Evolutionary conservation across 2,329 filamentous ascomycete species (phyloP).

Genomic region (Alternaria dauci): DNA sequence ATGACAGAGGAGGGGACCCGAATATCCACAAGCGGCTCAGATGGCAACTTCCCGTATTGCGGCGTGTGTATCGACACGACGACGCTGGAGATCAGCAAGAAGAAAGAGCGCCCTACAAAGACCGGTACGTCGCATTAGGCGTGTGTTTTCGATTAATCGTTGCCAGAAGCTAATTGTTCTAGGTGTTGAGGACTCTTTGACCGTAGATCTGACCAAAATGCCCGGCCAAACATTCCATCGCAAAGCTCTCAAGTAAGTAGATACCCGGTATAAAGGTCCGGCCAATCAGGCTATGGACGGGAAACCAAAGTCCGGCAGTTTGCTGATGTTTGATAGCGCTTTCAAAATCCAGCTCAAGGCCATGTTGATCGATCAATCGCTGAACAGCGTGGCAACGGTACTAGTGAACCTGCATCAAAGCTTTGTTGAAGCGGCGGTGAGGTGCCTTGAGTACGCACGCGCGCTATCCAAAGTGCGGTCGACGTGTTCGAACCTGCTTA

Average conservation of each 20-base stretch:
- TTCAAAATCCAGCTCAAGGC: conserved; percentile 87
- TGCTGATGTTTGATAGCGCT: conserved; percentile 51
- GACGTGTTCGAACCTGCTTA: conserved; percentile 68
- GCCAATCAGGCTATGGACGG: conserved; percentile 13
- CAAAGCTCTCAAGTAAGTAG: conserved; percentile 73
- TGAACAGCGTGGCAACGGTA: conserved; percentile 76
- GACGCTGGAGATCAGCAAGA: conserved; percentile 78
- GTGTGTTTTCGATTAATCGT: neutral
- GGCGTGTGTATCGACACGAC: conserved; percentile 78
- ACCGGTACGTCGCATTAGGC: conserved; percentile 53
- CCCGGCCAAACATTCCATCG: conserved; percentile 82
- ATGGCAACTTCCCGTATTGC: conserved; percentile 83
- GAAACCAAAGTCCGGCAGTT: conserved; percentile 11
- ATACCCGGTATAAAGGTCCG: conserved; percentile 4
- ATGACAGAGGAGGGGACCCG: conserved; percentile 60
- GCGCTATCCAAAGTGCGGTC: conserved; percentile 66
- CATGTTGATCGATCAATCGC: conserved; percentile 81
- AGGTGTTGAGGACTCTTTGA: conserved; percentile 75
- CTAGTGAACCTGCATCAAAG: conserved; percentile 77
- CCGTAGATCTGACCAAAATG: conserved; percentile 75
- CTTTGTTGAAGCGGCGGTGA: conserved; percentile 80
- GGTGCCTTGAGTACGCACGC: conserved; percentile 68
- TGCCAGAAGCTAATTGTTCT: conserved; percentile 21
- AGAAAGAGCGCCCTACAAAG: conserved; percentile 63
- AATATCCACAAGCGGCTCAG: conserved; percentile 50